Evolutionary conservation across 2,329 filamentous ascomycete genomes (phyloP).

Genomic region (Ceratocystis lukuohia): DNA sequence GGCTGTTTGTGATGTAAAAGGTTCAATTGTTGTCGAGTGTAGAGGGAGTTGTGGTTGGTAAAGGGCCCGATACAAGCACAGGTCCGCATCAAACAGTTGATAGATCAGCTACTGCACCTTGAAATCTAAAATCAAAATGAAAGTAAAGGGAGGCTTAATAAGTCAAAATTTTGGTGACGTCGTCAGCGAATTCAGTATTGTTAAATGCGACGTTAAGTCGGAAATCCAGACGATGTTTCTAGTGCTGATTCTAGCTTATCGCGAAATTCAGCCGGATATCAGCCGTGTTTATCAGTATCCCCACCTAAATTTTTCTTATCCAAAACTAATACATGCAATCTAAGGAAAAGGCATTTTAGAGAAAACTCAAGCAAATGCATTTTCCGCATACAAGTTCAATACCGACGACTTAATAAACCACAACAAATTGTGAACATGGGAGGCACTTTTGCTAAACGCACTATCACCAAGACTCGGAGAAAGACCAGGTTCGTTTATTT

Average conservation of each 20-base stretch:
- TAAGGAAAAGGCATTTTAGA: not conserved
- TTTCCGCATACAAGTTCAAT: not conserved
- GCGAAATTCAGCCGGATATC: not conserved
- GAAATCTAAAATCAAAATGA: not conserved
- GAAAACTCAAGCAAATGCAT: not conserved
- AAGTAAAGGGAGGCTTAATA: not conserved
- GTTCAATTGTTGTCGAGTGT: not conserved
- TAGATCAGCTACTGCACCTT: not conserved
- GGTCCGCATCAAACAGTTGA: not conserved
- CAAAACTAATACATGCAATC: not conserved
- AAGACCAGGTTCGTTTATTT: slow-evolving; percentile 44
- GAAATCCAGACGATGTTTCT: not conserved
- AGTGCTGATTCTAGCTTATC: not conserved
- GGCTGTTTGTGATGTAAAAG: slow-evolving; percentile 27
- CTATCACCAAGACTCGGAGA: slow-evolving; percentile 61
- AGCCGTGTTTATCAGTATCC: not conserved
- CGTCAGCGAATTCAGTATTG: not conserved
- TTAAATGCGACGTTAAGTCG: not conserved
- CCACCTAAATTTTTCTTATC: slow-evolving; percentile 14
- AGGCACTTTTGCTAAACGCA: slow-evolving; percentile 45
- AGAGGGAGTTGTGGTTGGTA: too few relatives aligned
- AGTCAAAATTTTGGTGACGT: too few relatives aligned
- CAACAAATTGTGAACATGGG: slow-evolving; percentile 43
- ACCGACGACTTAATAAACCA: not conserved
- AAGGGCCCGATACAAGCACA: too few relatives aligned